Conservation (phyloP, 805 yeast species). For the Saturnispora bothae region DNA sequence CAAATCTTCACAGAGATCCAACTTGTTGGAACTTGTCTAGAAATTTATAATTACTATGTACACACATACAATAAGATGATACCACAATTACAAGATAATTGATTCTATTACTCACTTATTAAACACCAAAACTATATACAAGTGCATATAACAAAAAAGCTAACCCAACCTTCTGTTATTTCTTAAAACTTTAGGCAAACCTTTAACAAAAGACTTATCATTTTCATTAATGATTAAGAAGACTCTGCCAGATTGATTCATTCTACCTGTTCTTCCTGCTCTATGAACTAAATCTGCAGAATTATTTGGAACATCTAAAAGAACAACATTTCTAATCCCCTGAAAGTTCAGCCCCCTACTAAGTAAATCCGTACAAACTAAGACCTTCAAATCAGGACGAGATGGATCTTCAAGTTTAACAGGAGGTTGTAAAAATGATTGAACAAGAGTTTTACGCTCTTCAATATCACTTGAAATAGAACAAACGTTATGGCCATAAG, state of each 20-base stretch:
- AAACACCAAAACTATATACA: no score
- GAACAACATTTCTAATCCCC: conserved; percentile 68
- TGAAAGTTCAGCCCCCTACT: conserved; percentile 87
- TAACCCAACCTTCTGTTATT: conserved; percentile 32
- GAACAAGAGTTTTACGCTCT: conserved; percentile 47
- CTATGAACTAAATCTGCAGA: conserved; percentile 84
- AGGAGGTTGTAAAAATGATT: conserved; percentile 58
- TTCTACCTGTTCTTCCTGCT: conserved; percentile 89
- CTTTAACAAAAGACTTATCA: conserved; percentile 72
- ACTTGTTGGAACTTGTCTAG: conserved; percentile 6
- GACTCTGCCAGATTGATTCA: conserved; percentile 83
- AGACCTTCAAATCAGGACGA: conserved; percentile 42
- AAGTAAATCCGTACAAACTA: conserved; percentile 79
- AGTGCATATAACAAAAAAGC: no score
- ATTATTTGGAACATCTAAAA: conserved; percentile 78
- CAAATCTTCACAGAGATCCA: conserved; percentile 6
- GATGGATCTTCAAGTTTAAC: conserved; percentile 27
- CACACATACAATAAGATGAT: neutral
- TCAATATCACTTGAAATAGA: conserved; percentile 59
- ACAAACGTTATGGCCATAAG: conserved; percentile 47
- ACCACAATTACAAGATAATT: no score
- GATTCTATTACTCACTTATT: no score
- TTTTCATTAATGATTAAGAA: conserved; percentile 61
- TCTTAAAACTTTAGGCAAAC: conserved; percentile 60
- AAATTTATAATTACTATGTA: neutral